Percentiles rank a stretch among this genome's conserved stretches.
These are phyloP conservation scores for Aquilaria agallochum DNA, from an alignment of 441 rosid genomes.

Conservation along the genomic window DNA sequence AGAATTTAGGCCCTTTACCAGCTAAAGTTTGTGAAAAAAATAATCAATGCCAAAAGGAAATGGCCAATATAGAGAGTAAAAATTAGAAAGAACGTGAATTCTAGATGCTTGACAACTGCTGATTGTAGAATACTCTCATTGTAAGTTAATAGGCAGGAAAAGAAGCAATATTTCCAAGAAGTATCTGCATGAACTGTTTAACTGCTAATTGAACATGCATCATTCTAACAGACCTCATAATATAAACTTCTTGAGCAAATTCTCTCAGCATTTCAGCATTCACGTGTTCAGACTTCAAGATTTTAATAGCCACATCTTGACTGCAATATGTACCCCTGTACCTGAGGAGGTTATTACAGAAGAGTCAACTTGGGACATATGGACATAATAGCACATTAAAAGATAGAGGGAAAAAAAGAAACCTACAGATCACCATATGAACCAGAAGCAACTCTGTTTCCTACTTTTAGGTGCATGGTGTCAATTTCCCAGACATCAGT, in stretches of 20 bases:
- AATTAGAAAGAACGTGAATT: no score
- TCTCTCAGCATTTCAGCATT: conserved; percentile 73
- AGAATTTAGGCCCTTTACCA: no score
- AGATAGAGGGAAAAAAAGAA: conserved; percentile 9
- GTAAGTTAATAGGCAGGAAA: no score
- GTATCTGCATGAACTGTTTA: no score
- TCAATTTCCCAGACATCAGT: conserved; percentile 98
- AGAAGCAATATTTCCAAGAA: not conserved
- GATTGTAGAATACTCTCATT: no score
- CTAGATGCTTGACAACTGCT: no score
- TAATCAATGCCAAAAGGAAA: no score
- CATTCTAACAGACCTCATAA: conserved; percentile 68
- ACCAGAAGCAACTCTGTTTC: conserved; percentile 80
- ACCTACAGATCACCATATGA: conserved; percentile 90
- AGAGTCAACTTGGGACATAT: conserved; percentile 10
- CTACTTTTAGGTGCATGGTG: conserved; percentile 63
- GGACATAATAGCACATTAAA: not conserved
- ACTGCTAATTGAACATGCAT: conserved; percentile 9
- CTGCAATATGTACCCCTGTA: conserved; percentile 82
- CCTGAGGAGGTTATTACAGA: conserved; percentile 35
- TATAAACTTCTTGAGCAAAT: conserved; percentile 92
- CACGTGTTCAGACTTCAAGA: conserved; percentile 81
- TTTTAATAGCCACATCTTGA: conserved; percentile 95
- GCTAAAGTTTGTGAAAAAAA: no score
- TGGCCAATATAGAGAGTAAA: no score